phyloP scores from a whole-genome alignment of 192 early-diverging fungal genomes.

The Haplosporangium gracile region DNA sequence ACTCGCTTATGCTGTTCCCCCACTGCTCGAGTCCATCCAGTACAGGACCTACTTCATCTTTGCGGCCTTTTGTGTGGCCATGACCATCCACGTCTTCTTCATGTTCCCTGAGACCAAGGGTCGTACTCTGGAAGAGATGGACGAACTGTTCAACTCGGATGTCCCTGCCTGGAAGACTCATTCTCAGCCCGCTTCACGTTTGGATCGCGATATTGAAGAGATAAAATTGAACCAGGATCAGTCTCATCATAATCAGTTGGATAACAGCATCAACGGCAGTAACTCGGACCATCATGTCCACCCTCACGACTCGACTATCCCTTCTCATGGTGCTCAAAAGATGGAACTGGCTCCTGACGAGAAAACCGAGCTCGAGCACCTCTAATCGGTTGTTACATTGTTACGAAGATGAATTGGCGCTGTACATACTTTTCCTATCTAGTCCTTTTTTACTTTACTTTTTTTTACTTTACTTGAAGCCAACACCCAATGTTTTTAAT shows the following conservation, averaged over 20 bases:
- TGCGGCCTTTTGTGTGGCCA: constrained; percentile 71
- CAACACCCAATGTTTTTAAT: neutral
- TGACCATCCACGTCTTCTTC: constrained; percentile 72
- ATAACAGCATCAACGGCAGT: neutral
- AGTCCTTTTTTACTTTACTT: neutral
- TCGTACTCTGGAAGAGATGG: constrained; percentile 87
- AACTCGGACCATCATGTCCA: neutral
- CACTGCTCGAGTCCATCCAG: constrained; percentile 73
- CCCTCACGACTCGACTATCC: neutral
- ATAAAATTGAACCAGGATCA: neutral
- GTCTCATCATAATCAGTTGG: neutral
- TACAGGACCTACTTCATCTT: constrained; percentile 80
- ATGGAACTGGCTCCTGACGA: neutral
- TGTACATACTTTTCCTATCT: neutral
- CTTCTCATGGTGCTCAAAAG: neutral
- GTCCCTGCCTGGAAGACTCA: constrained; percentile 55
- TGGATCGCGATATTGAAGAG: constrained; percentile 16
- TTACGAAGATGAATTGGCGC: neutral
- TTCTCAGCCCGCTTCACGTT: constrained; percentile 2
- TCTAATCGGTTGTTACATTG: neutral
- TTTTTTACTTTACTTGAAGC: neutral
- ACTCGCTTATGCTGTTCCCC: constrained; percentile 78
- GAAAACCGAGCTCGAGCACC: neutral
- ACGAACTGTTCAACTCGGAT: constrained; percentile 74
- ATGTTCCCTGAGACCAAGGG: constrained; percentile 90